Evolutionary conservation across 2,329 filamentous ascomycete genomes (phyloP).

Genomic region (Ceratocystis harringtonii): DNA sequence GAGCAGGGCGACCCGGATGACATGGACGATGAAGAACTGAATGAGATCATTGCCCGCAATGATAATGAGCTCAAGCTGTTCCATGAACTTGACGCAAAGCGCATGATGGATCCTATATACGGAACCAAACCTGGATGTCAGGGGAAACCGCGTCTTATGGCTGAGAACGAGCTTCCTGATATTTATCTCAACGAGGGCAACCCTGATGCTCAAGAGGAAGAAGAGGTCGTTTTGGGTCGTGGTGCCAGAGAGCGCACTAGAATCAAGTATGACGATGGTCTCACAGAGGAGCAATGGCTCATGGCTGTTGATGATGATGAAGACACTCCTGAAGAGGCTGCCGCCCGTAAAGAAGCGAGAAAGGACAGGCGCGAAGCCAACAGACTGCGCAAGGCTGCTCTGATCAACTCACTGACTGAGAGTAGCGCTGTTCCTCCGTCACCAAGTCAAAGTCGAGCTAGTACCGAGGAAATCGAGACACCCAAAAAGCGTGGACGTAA

Average conservation of each 20-base stretch:
- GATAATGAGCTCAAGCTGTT: slow-evolving; percentile 67
- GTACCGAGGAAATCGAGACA: slow-evolving; percentile 54
- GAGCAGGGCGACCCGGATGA: slow-evolving; percentile 70
- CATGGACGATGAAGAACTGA: slow-evolving; percentile 96
- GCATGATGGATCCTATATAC: slow-evolving; percentile 51
- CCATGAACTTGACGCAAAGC: slow-evolving; percentile 68
- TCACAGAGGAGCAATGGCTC: slow-evolving; percentile 98
- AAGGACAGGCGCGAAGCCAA: slow-evolving; percentile 69
- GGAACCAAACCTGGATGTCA: slow-evolving; percentile 50
- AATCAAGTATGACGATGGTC: slow-evolving; percentile 89
- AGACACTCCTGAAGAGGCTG: slow-evolving; percentile 82
- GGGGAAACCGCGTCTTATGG: slow-evolving; percentile 63
- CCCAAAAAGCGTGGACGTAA: slow-evolving; percentile 78
- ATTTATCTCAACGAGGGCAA: slow-evolving; percentile 84
- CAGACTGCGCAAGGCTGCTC: slow-evolving; percentile 44
- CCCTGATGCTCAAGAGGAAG: slow-evolving; percentile 61
- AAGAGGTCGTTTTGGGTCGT: slow-evolving; percentile 62
- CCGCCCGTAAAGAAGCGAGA: slow-evolving; percentile 73
- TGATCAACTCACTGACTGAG: slow-evolving; percentile 10
- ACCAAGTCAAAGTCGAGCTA: slow-evolving; percentile 63
- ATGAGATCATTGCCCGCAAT: slow-evolving; percentile 79
- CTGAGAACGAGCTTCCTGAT: slow-evolving; percentile 76
- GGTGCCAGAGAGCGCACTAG: slow-evolving; percentile 89
- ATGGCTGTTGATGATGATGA: slow-evolving; percentile 96
- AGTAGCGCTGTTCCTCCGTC: slow-evolving; percentile 39